Evolutionary conservation across 352 stramenopile genomes (phyloP), one percentile per base, ranked within the genome.

Genomic region (Globisporangium paddicum): DNA sequence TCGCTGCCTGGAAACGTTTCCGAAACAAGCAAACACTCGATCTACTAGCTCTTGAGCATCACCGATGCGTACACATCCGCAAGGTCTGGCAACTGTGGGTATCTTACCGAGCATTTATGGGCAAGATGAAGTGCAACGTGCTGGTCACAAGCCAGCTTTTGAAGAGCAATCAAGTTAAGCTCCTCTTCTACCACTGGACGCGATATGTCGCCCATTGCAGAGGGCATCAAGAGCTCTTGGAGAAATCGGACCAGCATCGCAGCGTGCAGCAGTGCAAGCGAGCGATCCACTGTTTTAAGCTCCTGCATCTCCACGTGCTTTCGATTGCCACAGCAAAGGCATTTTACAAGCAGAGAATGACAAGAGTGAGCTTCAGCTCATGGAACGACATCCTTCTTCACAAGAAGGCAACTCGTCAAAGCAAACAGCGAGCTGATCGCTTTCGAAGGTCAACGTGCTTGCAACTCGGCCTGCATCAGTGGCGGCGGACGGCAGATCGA

Each of bases 101-200:
- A 35, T 16, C 16, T 3, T 45, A 67, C 41, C 21, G 30, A 18
- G 28, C 55, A 21, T 71, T 72, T 32, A 49, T 66, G 38, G 46
- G 30, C 5, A 71, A 64, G n/a, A 66, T 79, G 49, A 66, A 51
- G n/a, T 49, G 47, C 26, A 71, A 66, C 28, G 53, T 72, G 23
- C 44, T 73, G 5, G 58, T 70, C n/a, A 70, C 60, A 2, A 65
- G 21, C 19, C 60, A 67, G 56, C 35, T 79, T 11, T 11, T 73
- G n/a, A 62, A 52, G 7, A 47, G 26, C 28, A 77, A 79, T 21
- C 41, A 68, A n/a, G 44, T 59, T 19, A 61, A 55, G 34, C 28
- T 59, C 21, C 57, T 64, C 0, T 77, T 79, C 23, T 14, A 48
- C 35, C 52, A 35, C n/a, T 82, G 70, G 70, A 73, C 64, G 19